Conservation (phyloP, 179 eudicot genomes). For the Spinacia oleracea region DNA sequence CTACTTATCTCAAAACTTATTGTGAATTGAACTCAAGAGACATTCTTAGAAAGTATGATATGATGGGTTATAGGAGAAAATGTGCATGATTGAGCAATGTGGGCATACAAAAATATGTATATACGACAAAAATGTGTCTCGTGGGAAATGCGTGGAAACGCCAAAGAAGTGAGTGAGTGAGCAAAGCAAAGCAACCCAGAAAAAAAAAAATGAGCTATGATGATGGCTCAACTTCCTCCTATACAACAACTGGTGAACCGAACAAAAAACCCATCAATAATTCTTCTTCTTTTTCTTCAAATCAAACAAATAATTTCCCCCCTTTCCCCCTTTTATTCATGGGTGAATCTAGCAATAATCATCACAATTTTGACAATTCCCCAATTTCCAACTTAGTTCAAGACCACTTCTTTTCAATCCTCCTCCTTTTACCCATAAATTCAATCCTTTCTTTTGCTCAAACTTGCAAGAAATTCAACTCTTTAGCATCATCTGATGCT, state of each 20-base stretch:
- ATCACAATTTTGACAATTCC: constrained; percentile 25
- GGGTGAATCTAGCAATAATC: constrained; percentile 27
- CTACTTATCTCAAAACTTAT: too few species aligned
- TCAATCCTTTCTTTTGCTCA: constrained; percentile 73
- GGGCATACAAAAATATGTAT: too few species aligned
- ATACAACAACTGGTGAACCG: not conserved
- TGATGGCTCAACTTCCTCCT: constrained; percentile 6
- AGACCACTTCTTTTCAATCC: constrained; percentile 78
- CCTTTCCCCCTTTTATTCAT: constrained; percentile 8
- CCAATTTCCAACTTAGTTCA: constrained; percentile 52
- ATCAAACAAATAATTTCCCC: not conserved
- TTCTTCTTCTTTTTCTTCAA: too few species aligned
- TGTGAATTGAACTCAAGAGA: too few species aligned
- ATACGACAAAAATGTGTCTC: constrained; percentile 4
- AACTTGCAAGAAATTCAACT: constrained; percentile 64
- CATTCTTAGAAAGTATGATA: not conserved
- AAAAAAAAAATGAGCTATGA: not conserved
- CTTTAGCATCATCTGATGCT: constrained; percentile 52
- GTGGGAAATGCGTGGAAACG: constrained; percentile 24
- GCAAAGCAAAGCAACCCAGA: not conserved
- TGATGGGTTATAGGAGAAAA: not conserved
- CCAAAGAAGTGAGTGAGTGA: constrained; percentile 19
- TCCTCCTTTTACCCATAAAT: constrained; percentile 60
- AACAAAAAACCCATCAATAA: not conserved
- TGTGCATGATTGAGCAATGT: not conserved